Evolutionary conservation across 73 alveolate genomes (phyloP).

Genomic region (Paramecium biaurelia): DNA sequence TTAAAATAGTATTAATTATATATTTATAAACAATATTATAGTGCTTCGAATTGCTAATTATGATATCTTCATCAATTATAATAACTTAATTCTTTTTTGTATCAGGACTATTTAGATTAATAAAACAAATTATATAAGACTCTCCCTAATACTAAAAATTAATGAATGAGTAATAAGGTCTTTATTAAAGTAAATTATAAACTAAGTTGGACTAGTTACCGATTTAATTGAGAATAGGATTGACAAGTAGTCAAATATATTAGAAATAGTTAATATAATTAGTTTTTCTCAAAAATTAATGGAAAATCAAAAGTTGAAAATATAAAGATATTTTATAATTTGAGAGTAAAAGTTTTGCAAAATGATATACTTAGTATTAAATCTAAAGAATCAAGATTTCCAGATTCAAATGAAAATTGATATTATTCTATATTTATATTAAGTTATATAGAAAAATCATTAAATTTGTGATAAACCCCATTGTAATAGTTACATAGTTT

Average conservation of each 20-base stretch:
- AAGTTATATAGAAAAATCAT: neutral
- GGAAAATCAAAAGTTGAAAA: neutral
- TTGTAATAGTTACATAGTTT: slow-evolving; percentile 30
- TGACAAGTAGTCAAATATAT: neutral
- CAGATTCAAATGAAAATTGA: neutral
- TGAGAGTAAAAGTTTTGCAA: neutral
- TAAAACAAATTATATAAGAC: neutral
- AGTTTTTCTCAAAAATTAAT: neutral
- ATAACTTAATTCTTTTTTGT: neutral
- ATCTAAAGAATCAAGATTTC: neutral
- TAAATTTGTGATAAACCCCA: slow-evolving; percentile 45
- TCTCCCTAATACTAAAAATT: neutral
- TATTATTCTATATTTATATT: neutral
- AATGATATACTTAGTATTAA: neutral
- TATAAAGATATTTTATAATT: neutral
- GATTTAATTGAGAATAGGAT: neutral
- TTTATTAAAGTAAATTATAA: neutral
- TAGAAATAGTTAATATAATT: neutral
- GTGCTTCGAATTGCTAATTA: neutral
- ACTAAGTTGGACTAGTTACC: neutral
- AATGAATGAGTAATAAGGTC: neutral
- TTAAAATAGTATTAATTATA: too few relatives aligned
- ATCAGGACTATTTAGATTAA: neutral
- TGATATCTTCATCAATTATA: neutral
- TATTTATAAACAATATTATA: too few relatives aligned